Percentiles rank a stretch among this genome's conserved stretches.
Conservation (phyloP, 257 asterid genomes). For the Oldenlandia corymbosa region DNA sequence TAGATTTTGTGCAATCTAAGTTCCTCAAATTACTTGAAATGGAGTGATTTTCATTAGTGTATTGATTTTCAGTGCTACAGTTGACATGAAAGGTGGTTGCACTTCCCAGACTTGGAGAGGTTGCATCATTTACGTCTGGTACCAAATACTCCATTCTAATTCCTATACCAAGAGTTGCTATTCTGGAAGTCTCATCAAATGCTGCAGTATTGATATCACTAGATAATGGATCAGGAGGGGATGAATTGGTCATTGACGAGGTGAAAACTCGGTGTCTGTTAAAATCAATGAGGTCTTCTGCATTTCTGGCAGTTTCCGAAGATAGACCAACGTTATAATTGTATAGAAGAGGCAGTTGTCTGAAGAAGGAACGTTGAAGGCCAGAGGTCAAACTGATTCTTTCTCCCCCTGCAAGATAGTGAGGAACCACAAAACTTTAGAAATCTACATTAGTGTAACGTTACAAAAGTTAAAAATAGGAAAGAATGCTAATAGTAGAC, state of each 20-base stretch:
- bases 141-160: background rate
- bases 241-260: background rate
- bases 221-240: constrained; percentile 2
- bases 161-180: background rate
- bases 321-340: constrained; percentile 14
- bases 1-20: constrained; percentile 21
- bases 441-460: background rate
- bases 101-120: constrained; percentile 11
- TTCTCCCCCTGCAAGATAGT: constrained; percentile 10
- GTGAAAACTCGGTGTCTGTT: background rate
- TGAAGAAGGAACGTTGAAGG: constrained; percentile 12
- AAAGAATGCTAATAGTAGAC: background rate
- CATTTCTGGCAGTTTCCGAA: constrained; percentile 10
- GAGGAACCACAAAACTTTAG: background rate
- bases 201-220: constrained; percentile 9
- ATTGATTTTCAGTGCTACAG: constrained; percentile 1
- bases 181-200: background rate
- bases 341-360: background rate
- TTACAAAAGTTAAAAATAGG: background rate
- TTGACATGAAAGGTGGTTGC: constrained; percentile 8
- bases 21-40: constrained; percentile 19
- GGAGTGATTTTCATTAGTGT: constrained; percentile 7
- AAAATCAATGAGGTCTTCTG: constrained; percentile 1
- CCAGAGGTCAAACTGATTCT: constrained; percentile 14
- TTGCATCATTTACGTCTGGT: background rate